Evolutionary conservation across 108 stramenopile genomes (phyloP).

Genomic region (Cyclotella choctawhatcheeana): DNA sequence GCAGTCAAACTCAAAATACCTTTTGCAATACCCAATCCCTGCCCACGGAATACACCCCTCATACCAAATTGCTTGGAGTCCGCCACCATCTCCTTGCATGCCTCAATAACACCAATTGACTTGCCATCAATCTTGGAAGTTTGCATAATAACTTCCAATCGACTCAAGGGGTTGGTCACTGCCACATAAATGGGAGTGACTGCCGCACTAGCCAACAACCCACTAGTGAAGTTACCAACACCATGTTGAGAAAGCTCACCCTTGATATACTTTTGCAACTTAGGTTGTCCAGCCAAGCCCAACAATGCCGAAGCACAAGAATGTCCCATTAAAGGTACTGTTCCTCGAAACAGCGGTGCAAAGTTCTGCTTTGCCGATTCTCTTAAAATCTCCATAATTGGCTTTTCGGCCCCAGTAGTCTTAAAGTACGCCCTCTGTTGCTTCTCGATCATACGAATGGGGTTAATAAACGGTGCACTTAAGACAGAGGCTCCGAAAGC

Average conservation of each 20-base stretch:
- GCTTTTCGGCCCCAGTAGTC: slow-evolving; percentile 83
- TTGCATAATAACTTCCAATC: slow-evolving; percentile 96
- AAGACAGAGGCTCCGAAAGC: slow-evolving; percentile 88
- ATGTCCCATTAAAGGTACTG: slow-evolving; percentile 92
- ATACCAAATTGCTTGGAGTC: slow-evolving; percentile 87
- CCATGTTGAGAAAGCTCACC: slow-evolving; percentile 58
- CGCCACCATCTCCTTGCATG: slow-evolving; percentile 78
- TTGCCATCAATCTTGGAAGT: slow-evolving; percentile 89
- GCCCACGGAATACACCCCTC: slow-evolving; percentile 91
- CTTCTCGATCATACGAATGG: slow-evolving; percentile 96
- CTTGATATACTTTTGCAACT: slow-evolving; percentile 91
- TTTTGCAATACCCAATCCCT: slow-evolving; percentile 93
- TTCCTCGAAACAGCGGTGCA: slow-evolving; percentile 89
- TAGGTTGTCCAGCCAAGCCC: slow-evolving; percentile 92
- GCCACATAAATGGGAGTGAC: slow-evolving; percentile 92
- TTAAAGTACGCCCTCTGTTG: slow-evolving; percentile 93
- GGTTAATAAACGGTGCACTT: slow-evolving; percentile 91
- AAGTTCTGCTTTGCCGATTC: slow-evolving; percentile 86
- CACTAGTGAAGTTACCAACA: slow-evolving; percentile 79
- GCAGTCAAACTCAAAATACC: slow-evolving; percentile 84
- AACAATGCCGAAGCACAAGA: slow-evolving; percentile 86
- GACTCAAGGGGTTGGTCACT: slow-evolving; percentile 88
- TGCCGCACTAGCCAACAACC: slow-evolving; percentile 79
- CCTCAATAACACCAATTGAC: slow-evolving; percentile 75
- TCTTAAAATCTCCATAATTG: slow-evolving; percentile 83